These are phyloP conservation scores for Apiotrichum gracile DNA, from an alignment of 1,284 basidiomycete species.

Conservation along the genomic window DNA sequence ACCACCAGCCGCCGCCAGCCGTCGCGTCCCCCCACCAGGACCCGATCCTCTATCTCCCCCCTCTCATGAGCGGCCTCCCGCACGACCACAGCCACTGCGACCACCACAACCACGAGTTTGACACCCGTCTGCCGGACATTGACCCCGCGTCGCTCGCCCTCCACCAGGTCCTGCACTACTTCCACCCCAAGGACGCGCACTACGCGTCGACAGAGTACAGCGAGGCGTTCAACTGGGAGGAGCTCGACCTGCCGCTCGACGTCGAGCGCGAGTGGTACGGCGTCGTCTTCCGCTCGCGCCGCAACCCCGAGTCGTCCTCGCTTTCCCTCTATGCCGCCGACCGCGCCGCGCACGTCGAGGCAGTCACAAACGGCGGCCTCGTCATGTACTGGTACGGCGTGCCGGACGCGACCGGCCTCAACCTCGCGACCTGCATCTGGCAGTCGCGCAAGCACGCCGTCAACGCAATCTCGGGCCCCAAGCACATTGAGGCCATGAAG, in stretches of 20 bases:
- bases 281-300: slow-evolving; percentile 77
- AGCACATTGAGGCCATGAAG: slow-evolving; percentile 74
- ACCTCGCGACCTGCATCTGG: slow-evolving; percentile 94
- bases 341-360: slow-evolving; percentile 79
- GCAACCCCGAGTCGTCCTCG: slow-evolving; percentile 50
- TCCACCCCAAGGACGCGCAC: slow-evolving; percentile 57
- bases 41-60: slow-evolving; percentile 70
- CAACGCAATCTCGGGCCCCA: slow-evolving; percentile 68
- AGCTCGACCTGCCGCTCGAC: slow-evolving; percentile 49
- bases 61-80: slow-evolving; percentile 63
- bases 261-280: slow-evolving; percentile 72
- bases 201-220: slow-evolving; percentile 64
- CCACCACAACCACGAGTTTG: slow-evolving; percentile 50
- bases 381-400: slow-evolving; percentile 83
- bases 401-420: slow-evolving; percentile 70
- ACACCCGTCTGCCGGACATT: slow-evolving; percentile 71
- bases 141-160: slow-evolving; percentile 75
- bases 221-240: slow-evolving; percentile 80
- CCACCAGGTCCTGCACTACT: slow-evolving; percentile 73
- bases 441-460: slow-evolving; percentile 68
- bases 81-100: slow-evolving; percentile 27
- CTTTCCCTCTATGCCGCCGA: slow-evolving; percentile 75
- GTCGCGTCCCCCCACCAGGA: slow-evolving; percentile 51
- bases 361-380: slow-evolving; percentile 69
- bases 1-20: slow-evolving; percentile 55